Evolutionary conservation across 1,284 basidiomycete genomes (phyloP).

Genomic region (Cutaneotrichosporon spelunceum): DNA sequence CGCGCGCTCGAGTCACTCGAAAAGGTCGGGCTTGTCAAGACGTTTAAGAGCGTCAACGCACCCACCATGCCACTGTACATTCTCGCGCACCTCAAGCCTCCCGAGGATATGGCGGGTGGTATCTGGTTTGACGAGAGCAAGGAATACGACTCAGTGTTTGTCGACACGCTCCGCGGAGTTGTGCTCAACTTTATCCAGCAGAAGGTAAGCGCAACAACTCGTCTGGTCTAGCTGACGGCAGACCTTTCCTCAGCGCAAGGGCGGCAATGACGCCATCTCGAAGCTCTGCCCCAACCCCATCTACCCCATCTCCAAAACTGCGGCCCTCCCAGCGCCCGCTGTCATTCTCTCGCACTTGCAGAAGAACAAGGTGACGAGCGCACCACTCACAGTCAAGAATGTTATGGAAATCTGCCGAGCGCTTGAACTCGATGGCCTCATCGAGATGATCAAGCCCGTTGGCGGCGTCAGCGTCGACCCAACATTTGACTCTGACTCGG

Average conservation of each 20-base stretch:
- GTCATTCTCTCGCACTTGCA: slow-evolving; percentile 38
- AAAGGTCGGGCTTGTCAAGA: slow-evolving; percentile 42
- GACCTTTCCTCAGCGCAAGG: slow-evolving; percentile 34
- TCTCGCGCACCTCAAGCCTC: slow-evolving; percentile 39
- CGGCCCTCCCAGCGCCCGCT: slow-evolving; percentile 35
- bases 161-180: slow-evolving; percentile 37
- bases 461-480: slow-evolving; percentile 33
- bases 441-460: slow-evolving; percentile 49
- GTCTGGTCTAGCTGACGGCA: slow-evolving; percentile 13
- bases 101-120: slow-evolving; percentile 49
- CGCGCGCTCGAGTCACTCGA: slow-evolving; percentile 43
- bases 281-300: slow-evolving; percentile 30
- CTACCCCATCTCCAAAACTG: slow-evolving; percentile 35
- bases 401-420: slow-evolving; percentile 51
- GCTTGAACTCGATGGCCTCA: slow-evolving; percentile 46
- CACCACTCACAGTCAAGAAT: slow-evolving; percentile 42
- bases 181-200: slow-evolving; percentile 33
- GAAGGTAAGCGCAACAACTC: slow-evolving; percentile 30
- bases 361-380: slow-evolving; percentile 32
- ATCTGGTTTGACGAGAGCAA: slow-evolving; percentile 49
- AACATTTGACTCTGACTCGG: slow-evolving; percentile 21
- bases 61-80: slow-evolving; percentile 47
- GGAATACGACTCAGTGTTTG: slow-evolving; percentile 47
- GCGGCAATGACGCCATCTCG: slow-evolving; percentile 20
- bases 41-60: slow-evolving; percentile 47